Evolutionary conservation across 1,284 basidiomycete genomes (phyloP).

Genomic region (Papiliotrema terrestris): DNA sequence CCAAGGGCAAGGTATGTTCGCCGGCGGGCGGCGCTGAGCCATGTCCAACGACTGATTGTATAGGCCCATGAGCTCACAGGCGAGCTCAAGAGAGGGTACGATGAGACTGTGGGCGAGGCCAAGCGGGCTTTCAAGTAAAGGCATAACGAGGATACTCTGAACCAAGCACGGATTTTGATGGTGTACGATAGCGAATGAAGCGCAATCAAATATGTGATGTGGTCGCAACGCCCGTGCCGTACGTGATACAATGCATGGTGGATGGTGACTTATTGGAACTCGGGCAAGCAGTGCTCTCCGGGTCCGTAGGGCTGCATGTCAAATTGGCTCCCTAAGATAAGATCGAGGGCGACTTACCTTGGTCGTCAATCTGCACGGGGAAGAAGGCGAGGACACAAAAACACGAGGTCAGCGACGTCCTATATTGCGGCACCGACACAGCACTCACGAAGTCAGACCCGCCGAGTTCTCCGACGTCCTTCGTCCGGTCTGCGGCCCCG

Average conservation of each 20-base stretch:
- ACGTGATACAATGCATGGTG: slow-evolving; percentile 2
- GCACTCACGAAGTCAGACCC: slow-evolving; percentile 64
- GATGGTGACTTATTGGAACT: slow-evolving; percentile 64
- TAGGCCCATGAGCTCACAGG: background rate
- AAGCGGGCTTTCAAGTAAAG: slow-evolving; percentile 2
- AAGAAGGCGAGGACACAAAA: background rate
- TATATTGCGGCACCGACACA: background rate
- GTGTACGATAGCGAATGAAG: background rate
- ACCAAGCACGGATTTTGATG: background rate
- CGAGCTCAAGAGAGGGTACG: slow-evolving; percentile 1
- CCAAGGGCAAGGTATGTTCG: slow-evolving; percentile 2
- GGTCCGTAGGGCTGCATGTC: slow-evolving; percentile 80
- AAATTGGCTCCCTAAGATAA: background rate
- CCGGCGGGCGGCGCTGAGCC: too few species aligned
- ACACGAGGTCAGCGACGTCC: background rate
- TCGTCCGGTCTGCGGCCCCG: slow-evolving; percentile 85
- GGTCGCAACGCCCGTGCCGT: too few species aligned
- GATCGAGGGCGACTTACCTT: slow-evolving; percentile 58
- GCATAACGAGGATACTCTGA: background rate
- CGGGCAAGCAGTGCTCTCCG: slow-evolving; percentile 79
- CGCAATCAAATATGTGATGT: too few species aligned
- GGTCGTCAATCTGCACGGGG: slow-evolving; percentile 55
- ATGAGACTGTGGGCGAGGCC: background rate
- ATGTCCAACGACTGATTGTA: background rate
- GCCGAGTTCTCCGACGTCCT: slow-evolving; percentile 86